Evolutionary conservation across 345 rosid genomes (phyloP), one percentile per base, ranked within the genome.

Genomic region (Eucalyptus shirleyi): DNA sequence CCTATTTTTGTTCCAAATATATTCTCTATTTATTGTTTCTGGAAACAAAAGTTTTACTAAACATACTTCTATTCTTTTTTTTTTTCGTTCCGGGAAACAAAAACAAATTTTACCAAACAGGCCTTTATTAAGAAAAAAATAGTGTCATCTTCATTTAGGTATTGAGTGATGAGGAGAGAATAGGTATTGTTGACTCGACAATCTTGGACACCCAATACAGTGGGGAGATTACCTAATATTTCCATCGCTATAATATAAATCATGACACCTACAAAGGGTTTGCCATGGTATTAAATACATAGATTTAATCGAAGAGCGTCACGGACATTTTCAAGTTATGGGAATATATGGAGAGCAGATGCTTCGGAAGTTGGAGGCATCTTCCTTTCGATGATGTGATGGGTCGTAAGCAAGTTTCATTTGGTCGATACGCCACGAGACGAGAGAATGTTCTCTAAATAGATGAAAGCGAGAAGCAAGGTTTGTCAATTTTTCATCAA

Each of bases 11-110:
- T 50, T 13, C 16, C 6, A 49, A 49, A 50, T 49, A 1, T 49
- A 13, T 50, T 50, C 1, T 50, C 51, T 50, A 50, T 50, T 50
- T 50, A 5, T 14, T 50, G 17, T 50, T 50, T 5, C 1, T 0
- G 0, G 5, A 0, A 50, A 50, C 1, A 50, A 50, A 50, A 50
- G 1, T 50, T 50, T 50, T 14, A 50, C 1, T 17, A 50, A 15
- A 50, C 3, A 6, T 0, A 6, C 3, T 50, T 50, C 6, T 5
- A 15, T 50, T 50, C 6, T 5, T 1, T 50, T 50, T 50, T 50
- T 34, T 50, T 2, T 50, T 50, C 14, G 6, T 50, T 50, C 18
- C 1, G 3, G 0, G 18, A 0, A 50, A 15, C 1, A 15, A 0
- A 50, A 50, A 50, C 0, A 50, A 0, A 50, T 15, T 50, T 15